A percentile compares a stretch with the other conserved stretches of the same genome.
phyloP scores from a whole-genome alignment of 2,329 filamentous ascomycete species.

The Fusarium sp. region DNA sequence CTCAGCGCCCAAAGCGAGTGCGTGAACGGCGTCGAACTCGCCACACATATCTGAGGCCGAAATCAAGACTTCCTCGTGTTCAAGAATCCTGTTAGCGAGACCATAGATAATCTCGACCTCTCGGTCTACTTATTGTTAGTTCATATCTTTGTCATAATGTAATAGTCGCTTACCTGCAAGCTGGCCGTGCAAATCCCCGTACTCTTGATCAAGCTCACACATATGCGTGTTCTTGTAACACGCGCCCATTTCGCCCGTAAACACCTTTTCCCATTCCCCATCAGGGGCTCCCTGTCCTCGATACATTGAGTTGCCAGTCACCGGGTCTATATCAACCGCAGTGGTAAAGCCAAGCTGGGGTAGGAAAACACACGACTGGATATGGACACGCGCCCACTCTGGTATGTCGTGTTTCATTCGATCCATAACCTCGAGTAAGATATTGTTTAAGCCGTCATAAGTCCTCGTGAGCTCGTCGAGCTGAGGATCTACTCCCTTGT shows the following conservation, averaged over 20 bases:
- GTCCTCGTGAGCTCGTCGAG: conserved; percentile 83
- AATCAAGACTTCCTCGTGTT: conserved; percentile 74
- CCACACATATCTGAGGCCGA: conserved; percentile 83
- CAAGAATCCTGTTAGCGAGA: conserved; percentile 77
- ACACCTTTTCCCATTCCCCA: conserved; percentile 82
- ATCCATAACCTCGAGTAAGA: conserved; percentile 76
- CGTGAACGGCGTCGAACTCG: conserved; percentile 87
- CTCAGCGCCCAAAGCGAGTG: conserved; percentile 81
- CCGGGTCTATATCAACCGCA: conserved; percentile 68
- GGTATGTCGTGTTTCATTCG: conserved; percentile 75
- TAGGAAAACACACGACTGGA: conserved; percentile 86
- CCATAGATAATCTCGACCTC: conserved; percentile 91
- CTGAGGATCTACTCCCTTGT: conserved; percentile 75
- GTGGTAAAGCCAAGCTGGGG: conserved; percentile 93
- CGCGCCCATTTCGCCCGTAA: conserved; percentile 75
- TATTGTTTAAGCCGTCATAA: conserved; percentile 81
- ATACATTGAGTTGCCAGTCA: conserved; percentile 69
- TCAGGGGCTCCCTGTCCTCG: conserved; percentile 68
- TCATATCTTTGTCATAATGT: neutral
- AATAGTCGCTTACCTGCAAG: conserved; percentile 75
- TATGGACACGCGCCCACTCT: conserved; percentile 63
- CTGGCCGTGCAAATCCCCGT: conserved; percentile 86
- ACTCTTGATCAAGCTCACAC: conserved; percentile 81
- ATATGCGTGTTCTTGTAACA: conserved; percentile 92
- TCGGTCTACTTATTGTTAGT: conserved; percentile 67